A percentile compares a stretch with the other conserved stretches of the same genome.
These are phyloP conservation scores for Xerocomus spinulosus DNA, from an alignment of 768 basidiomycete species.

Conservation along the genomic window DNA sequence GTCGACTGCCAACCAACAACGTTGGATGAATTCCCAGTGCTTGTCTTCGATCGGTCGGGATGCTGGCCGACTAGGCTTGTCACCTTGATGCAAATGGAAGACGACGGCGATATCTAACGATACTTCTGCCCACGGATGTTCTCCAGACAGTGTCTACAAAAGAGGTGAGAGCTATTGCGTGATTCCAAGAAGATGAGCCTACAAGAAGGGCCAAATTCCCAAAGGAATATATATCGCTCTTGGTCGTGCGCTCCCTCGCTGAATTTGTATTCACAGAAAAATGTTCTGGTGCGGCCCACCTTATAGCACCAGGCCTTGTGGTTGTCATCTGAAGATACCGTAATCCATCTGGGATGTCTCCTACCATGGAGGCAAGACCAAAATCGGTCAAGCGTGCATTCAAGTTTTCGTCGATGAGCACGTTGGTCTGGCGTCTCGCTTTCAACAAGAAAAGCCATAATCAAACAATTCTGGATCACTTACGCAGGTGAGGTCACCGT, in stretches of 20 bases:
- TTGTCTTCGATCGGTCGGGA: background rate
- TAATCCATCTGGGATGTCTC: slow-evolving; percentile 1
- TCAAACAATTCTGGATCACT: background rate
- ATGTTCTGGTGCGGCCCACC: slow-evolving; percentile 40
- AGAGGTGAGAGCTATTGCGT: background rate
- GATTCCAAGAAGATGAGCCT: slow-evolving; percentile 9
- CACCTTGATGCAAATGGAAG: slow-evolving; percentile 6
- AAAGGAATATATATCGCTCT: slow-evolving; percentile 13
- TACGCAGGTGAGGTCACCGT: slow-evolving; percentile 13
- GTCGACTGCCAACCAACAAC: slow-evolving; percentile 1
- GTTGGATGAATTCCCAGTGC: slow-evolving; percentile 6
- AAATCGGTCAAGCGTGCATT: slow-evolving; percentile 42
- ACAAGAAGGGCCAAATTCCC: slow-evolving; percentile 27
- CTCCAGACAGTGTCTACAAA: slow-evolving; percentile 17
- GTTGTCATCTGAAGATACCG: slow-evolving; percentile 15
- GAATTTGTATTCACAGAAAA: slow-evolving; percentile 12
- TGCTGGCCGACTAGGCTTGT: slow-evolving; percentile 1
- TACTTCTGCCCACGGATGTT: slow-evolving; percentile 5
- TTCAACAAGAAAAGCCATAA: background rate
- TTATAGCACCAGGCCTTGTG: slow-evolving; percentile 34
- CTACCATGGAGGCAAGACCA: slow-evolving; percentile 30
- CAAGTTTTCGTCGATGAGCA: slow-evolving; percentile 10
- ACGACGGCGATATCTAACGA: background rate
- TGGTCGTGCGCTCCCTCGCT: slow-evolving; percentile 6
- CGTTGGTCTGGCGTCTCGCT: slow-evolving; percentile 5